These are phyloP conservation scores for Fusarium drepaniforme DNA, from an alignment of 2,329 filamentous ascomycete species.

Conservation along the genomic window DNA sequence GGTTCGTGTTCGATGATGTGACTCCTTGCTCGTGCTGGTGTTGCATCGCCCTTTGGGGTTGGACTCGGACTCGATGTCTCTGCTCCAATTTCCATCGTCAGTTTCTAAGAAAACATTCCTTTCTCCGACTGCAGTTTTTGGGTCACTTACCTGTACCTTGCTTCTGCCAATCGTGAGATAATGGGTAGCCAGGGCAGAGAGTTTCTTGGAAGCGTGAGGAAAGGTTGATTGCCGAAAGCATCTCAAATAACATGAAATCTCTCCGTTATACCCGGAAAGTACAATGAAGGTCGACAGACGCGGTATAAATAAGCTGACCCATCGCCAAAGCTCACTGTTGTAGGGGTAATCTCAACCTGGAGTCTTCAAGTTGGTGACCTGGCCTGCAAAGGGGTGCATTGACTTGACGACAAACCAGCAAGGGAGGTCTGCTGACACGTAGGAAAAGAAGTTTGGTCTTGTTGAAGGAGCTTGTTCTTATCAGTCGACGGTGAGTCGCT, in stretches of 20 bases:
- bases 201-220: neutral
- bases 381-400: neutral
- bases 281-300: neutral
- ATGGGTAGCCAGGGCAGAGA: neutral
- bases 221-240: neutral
- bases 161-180: neutral
- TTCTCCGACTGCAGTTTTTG: neutral
- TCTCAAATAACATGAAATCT: neutral
- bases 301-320: neutral
- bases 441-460: neutral
- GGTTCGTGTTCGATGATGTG: neutral
- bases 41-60: neutral
- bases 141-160: neutral
- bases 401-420: neutral
- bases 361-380: conserved; percentile 59
- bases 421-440: neutral
- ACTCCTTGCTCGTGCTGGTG: neutral
- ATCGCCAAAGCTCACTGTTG: neutral
- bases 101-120: neutral
- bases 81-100: neutral
- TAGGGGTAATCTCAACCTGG: neutral
- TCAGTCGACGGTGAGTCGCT: neutral
- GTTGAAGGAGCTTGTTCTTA: neutral
- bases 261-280: neutral
- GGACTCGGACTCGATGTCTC: neutral